Evolutionary conservation across 2,329 filamentous ascomycete species (phyloP), one percentile per base, ranked within the genome.

Genomic region (Pseudogymnoascus sp.): DNA sequence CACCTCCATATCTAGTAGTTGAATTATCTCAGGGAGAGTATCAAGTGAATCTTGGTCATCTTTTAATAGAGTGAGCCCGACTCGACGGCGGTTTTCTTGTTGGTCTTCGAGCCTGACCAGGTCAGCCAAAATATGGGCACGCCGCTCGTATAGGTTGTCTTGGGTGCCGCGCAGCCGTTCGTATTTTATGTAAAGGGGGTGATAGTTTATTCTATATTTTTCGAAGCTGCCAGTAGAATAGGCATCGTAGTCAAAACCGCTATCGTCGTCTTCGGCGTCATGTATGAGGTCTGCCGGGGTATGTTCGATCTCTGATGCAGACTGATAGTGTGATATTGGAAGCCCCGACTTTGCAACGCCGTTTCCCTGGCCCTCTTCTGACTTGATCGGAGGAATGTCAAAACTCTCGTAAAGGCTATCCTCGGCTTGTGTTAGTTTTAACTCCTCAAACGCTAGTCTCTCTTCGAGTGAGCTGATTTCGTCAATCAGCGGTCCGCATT

Each of bases 401-500:
- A 33, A 26, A 23, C 31, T 38, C 29, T 44, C 13, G 9, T 35
- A 26, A 7, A 33, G 61, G 6, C 19, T 62, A 62, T 23, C 10
- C 33, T 35, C 33, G 2, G 38, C 42, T 9, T 56, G 13, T 19
- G 50, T 42, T 15, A 67, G 62, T 17, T 63, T 21, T 7, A 61
- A 64, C 31, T 70, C 68, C 17, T 68, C 23, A 2, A 11, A 29
- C 0, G 60, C 56, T 0, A 70, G 50, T 11, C 61, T 17, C 42
- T 66, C 62, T 63, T 70, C 69, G 15, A 70, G 60, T 1, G 42
- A 13, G 10, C 63, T 68, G 9, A 67, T 67, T 21, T 70, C 67
- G 35, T 70, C 65, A 50, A 68, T 67, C 2, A 70, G 17, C 4
- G 65, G 66, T 1, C 69, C 68, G 33, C 68, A 69, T 13, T 67